Conservation (phyloP, 2,329 filamentous ascomycete genomes). For the Scedosporium boydii region DNA sequence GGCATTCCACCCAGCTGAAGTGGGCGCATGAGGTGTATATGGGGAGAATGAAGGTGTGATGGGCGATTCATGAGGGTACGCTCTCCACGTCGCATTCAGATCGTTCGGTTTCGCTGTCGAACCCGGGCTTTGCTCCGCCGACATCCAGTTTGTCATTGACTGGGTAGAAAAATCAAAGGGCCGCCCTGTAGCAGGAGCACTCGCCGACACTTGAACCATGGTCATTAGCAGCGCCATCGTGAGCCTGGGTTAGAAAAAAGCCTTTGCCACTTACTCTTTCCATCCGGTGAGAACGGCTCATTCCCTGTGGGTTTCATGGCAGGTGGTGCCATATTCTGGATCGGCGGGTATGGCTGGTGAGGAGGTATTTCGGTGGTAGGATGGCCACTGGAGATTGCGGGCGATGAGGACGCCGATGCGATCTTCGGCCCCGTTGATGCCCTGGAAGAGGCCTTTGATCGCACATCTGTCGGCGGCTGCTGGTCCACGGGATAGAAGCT, state of each 20-base stretch:
- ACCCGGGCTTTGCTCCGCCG: slow-evolving; percentile 29
- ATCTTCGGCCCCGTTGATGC: slow-evolving; percentile 28
- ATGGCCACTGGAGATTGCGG: slow-evolving; percentile 32
- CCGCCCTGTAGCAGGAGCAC: slow-evolving; percentile 19
- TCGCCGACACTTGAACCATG: slow-evolving; percentile 21
- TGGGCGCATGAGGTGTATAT: slow-evolving; percentile 32
- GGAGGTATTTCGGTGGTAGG: slow-evolving; percentile 30
- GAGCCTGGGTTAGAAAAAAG: neutral
- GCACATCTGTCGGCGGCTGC: slow-evolving; percentile 41
- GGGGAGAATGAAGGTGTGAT: slow-evolving; percentile 40
- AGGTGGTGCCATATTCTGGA: slow-evolving; percentile 35
- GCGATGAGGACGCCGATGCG: slow-evolving; percentile 38
- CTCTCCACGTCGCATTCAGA: slow-evolving; percentile 35
- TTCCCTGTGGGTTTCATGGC: slow-evolving; percentile 27
- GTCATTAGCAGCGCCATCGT: slow-evolving; percentile 12
- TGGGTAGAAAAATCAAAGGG: slow-evolving; percentile 30
- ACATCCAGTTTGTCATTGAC: slow-evolving; percentile 32
- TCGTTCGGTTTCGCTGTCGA: slow-evolving; percentile 32
- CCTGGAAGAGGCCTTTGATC: slow-evolving; percentile 30
- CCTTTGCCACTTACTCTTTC: slow-evolving; percentile 29
- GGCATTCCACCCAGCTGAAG: slow-evolving; percentile 32
- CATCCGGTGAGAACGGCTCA: slow-evolving; percentile 27
- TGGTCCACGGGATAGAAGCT: slow-evolving; percentile 87
- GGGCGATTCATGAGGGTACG: slow-evolving; percentile 39
- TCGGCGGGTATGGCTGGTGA: slow-evolving; percentile 30